Evolutionary conservation across 2,329 filamentous ascomycete species (phyloP), one percentile per base, ranked within the genome.

Genomic region (Pleoardoris graminearum): DNA sequence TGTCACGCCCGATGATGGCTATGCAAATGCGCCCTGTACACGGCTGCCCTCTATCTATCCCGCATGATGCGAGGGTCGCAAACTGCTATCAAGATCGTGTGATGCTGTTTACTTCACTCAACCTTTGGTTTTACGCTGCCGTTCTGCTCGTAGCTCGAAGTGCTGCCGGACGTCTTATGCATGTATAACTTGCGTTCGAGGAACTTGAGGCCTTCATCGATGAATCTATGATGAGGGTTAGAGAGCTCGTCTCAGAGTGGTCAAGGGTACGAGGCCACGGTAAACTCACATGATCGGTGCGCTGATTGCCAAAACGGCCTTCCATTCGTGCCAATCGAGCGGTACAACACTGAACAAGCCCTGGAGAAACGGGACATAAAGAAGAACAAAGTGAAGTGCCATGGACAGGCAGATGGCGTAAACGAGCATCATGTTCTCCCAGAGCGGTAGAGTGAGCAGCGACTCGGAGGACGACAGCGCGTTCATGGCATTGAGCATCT

Each of bases 401-500:
- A 99, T 99, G 33, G 90, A 96, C 58, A 99, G 79, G 10, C 83
- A 81, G 69, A 99, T 96, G 57, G 94, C 95, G 67, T 96, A 96
- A 50, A 99, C 90, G 16, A 99, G 86, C 82, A 96, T 94, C 88
- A 96, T 94, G 79, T 99, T 99, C 71, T 93, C 85, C 93, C 93
- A 97, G n/a, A 99, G 80, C 8, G 92, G 93, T 57, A 99, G 84
- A 2, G 92, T 97, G 50, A 99, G 77, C 11, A 99, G 85, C 14
- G 90, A 96, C 76, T 99, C 94, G 74, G 90, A 96, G 0, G 91
- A 96, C 1, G 91, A 97, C 27, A 99, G 83, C 0, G 93, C 94
- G 71, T 99, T 99, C 88, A 97, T 93, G 65, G 94, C 94, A 77
- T 99, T 99, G 72, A 99, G 84, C 94, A 99, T 99, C 79, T 99